phyloP scores from a whole-genome alignment of 1,284 basidiomycete genomes.

The Rhodotorula sp. region DNA sequence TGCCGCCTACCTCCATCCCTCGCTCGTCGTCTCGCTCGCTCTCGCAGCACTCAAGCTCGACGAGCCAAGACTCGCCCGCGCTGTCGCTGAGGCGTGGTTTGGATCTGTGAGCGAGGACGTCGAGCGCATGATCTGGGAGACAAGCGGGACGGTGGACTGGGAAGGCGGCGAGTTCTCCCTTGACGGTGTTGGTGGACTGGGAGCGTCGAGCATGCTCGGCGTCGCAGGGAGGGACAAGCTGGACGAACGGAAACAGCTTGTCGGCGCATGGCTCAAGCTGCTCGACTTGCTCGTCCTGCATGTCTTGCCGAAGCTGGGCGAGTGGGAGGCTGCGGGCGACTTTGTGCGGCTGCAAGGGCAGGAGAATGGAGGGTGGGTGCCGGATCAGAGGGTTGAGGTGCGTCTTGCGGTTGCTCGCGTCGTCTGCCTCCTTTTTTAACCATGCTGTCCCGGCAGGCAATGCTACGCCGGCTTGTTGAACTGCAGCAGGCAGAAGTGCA shows the following conservation, averaged over 20 bases:
- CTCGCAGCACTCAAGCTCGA: conserved; percentile 39
- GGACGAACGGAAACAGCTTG: conserved; percentile 4
- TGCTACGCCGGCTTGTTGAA: conserved; percentile 10
- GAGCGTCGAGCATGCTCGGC: conserved; percentile 9
- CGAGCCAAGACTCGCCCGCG: conserved; percentile 15
- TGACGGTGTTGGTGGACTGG: conserved; percentile 16
- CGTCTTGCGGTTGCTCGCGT: not conserved
- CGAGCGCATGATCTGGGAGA: conserved; percentile 20
- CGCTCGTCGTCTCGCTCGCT: conserved; percentile 31
- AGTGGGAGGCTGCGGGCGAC: conserved; percentile 40
- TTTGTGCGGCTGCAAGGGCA: conserved; percentile 28
- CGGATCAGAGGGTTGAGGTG: conserved; percentile 35
- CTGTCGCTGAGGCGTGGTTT: conserved; percentile 32
- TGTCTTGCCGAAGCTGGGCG: conserved; percentile 31
- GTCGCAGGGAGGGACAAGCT: not conserved
- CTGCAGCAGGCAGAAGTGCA: conserved; percentile 12
- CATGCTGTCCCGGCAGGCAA: conserved; percentile 10
- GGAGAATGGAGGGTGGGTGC: conserved; percentile 39
- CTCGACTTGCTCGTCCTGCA: conserved; percentile 33
- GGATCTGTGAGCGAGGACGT: conserved; percentile 26
- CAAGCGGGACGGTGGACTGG: conserved; percentile 7
- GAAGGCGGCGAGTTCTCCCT: conserved; percentile 9
- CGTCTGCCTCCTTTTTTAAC: not conserved
- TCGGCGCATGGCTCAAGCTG: conserved; percentile 30
- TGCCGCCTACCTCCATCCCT: conserved; percentile 32